Base-by-base conservation (phyloP, 2,329 filamentous ascomycete species). In the Aspergillus japonicus region DNA sequence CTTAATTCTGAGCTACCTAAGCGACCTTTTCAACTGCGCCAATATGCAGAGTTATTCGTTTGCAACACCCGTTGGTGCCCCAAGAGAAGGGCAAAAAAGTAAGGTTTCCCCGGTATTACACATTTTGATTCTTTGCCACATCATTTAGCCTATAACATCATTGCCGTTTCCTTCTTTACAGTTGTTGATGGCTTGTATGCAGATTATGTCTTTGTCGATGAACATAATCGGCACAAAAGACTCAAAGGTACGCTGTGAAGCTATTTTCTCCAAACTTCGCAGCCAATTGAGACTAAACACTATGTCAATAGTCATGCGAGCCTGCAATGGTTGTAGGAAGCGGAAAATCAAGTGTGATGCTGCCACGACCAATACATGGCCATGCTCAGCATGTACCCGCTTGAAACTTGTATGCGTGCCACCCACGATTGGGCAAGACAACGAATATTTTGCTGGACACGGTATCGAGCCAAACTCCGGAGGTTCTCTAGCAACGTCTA, bases 201-300 rank as follows among this genome's bases (percentile, higher is more conserved):
- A 96, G 93, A 97, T 76, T 98, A 97, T 90, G 95, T 98, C 70
- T 98, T 98, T 73, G 95, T 98, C 59, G 94, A 98, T 77, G 94
- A 98, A 77, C 95, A 98, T 78, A 98, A 98, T 80, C 89, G 95
- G 65, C 95, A 98, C 78, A 98, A 98, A 79, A 87, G 94, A 69
- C 81, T 98, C 64, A 98, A 98, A 84, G 92, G 92, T 95, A 85
- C 62, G 75, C 47, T 47, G 5, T 19, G 14, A 44, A 16, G 6
- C 75, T 44, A 47, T 14, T 49, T 35, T 54, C 19, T 47, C 55
- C 21, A 7, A 24, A 10, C 31, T 6, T 23, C 53, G 39, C 39
- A 19, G 16, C 7, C 2, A 33, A 29, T 14, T 14, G 42, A 59
- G 48, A 66, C 65, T 54, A 47, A 59, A 26, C 26, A 11, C 44